These are phyloP conservation scores for Gelatoporia subvermispora DNA, from an alignment of 768 basidiomycete genomes.

Conservation along the genomic window DNA sequence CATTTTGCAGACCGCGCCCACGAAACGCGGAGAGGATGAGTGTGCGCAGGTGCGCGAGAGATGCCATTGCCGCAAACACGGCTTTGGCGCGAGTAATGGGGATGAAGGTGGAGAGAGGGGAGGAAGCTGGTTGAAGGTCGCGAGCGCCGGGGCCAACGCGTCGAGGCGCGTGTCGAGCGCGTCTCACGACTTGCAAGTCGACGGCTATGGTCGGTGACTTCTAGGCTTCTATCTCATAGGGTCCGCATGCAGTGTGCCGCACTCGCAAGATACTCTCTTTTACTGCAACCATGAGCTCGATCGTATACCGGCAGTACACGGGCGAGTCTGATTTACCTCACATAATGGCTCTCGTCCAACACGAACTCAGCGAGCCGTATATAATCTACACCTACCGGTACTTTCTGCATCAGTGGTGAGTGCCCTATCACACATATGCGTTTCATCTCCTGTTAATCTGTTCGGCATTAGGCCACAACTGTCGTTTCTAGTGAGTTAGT, in stretches of 20 bases:
- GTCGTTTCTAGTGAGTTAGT: conserved; percentile 60
- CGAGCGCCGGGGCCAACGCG: conserved; percentile 6
- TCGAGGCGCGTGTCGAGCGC: conserved; percentile 3
- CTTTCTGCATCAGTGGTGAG: conserved; percentile 94
- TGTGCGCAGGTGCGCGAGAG: conserved; percentile 52
- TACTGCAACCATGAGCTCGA: conserved; percentile 19
- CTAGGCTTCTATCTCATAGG: background rate
- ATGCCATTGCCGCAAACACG: conserved; percentile 42
- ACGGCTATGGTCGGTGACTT: background rate
- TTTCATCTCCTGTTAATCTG: conserved; percentile 11
- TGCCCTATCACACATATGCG: conserved; percentile 6
- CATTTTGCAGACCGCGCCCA: conserved; percentile 39
- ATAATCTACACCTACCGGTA: conserved; percentile 96
- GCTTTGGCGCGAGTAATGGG: conserved; percentile 1
- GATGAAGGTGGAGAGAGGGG: conserved; percentile 3
- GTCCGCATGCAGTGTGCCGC: background rate
- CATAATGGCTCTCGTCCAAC: conserved; percentile 85
- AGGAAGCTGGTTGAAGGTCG: conserved; percentile 7
- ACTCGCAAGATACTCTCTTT: background rate
- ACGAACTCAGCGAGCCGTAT: conserved; percentile 92
- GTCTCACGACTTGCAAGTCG: background rate
- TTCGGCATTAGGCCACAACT: conserved; percentile 73
- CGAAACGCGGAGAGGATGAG: conserved; percentile 45
- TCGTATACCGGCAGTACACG: conserved; percentile 66
- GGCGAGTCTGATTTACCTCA: conserved; percentile 77